Conservation (phyloP, 2,329 filamentous ascomycete species). For the Xylariomycetidae sp. region DNA sequence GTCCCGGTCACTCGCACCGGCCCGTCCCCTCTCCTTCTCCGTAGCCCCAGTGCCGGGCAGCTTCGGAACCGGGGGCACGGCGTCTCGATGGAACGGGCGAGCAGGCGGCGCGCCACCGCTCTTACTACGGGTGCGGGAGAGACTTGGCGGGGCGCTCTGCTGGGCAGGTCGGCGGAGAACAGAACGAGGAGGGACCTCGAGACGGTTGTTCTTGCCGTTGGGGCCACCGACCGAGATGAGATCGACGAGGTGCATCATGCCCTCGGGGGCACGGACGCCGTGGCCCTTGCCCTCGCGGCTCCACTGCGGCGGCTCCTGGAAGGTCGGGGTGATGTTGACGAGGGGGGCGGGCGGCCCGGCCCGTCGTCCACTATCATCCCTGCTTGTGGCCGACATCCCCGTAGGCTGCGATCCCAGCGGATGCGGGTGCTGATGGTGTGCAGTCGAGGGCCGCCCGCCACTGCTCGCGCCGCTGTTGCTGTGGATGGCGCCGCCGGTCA, state of each 20-base stretch:
- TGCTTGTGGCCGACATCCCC: conserved; percentile 6
- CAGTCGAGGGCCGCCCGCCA: too few relatives aligned
- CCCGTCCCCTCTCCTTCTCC: conserved; percentile 14
- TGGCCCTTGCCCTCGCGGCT: conserved; percentile 22
- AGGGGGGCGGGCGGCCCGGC: conserved; percentile 23
- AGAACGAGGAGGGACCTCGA: conserved; percentile 20
- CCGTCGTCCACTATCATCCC: conserved; percentile 17
- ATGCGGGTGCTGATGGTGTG: too few relatives aligned
- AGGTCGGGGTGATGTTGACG: conserved; percentile 18
- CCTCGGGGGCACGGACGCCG: conserved; percentile 26
- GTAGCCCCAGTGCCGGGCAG: conserved; percentile 8
- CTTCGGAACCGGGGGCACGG: conserved; percentile 21
- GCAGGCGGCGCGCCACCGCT: conserved; percentile 17
- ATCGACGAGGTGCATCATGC: conserved; percentile 24
- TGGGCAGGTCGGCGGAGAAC: conserved; percentile 16
- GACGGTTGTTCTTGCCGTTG: conserved; percentile 2
- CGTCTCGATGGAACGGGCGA: conserved; percentile 6
- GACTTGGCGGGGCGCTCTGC: conserved; percentile 6
- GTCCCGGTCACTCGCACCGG: conserved; percentile 11
- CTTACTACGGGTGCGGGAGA: conserved; percentile 23
- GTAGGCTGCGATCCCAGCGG: conserved; percentile 15
- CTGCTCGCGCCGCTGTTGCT: conserved; percentile 2
- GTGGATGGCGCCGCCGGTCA: conserved; percentile 5
- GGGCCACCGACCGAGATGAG: conserved; percentile 19
- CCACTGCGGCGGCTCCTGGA: conserved; percentile 27